Evolutionary conservation across 2,329 filamentous ascomycete genomes (phyloP).

Genomic region (Xylaria sp.): DNA sequence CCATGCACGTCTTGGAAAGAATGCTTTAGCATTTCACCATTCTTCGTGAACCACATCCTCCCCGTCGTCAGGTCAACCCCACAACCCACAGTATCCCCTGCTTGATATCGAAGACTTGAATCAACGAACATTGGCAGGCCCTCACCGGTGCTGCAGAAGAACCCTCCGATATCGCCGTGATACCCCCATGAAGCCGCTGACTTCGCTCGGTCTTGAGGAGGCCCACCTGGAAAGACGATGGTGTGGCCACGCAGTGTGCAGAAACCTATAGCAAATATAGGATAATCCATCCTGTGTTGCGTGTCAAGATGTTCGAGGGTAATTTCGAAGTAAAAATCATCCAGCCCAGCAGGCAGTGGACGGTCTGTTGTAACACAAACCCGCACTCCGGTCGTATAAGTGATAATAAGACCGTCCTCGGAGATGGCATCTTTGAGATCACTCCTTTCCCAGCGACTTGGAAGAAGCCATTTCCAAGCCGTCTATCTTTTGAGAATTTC

Average conservation of each 20-base stretch:
- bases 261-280: slow-evolving; percentile 1
- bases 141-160: not conserved
- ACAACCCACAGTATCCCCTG: slow-evolving; percentile 9
- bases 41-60: slow-evolving; percentile 15
- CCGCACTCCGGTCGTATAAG: not conserved
- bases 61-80: slow-evolving; percentile 5
- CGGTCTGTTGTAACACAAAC: slow-evolving; percentile 9
- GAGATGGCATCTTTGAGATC: not conserved
- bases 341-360: slow-evolving; percentile 10
- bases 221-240: not conserved
- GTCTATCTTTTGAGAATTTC: slow-evolving; percentile 3
- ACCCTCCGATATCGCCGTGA: not conserved
- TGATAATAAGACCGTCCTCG: slow-evolving; percentile 3
- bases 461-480: slow-evolving; percentile 15
- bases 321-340: slow-evolving; percentile 21
- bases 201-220: not conserved
- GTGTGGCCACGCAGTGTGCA: slow-evolving; percentile 1
- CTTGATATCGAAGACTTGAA: not conserved
- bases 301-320: not conserved
- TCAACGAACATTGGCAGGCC: not conserved
- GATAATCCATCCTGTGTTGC: not conserved
- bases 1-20: slow-evolving; percentile 5
- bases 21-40: slow-evolving; percentile 1
- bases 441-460: slow-evolving; percentile 10
- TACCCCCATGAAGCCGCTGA: slow-evolving; percentile 11